Percentiles rank a stretch among this genome's conserved stretches.
Evolutionary conservation across 2,329 filamentous ascomycete species (phyloP).

Genomic region (Verticillium zaregamsianum): DNA sequence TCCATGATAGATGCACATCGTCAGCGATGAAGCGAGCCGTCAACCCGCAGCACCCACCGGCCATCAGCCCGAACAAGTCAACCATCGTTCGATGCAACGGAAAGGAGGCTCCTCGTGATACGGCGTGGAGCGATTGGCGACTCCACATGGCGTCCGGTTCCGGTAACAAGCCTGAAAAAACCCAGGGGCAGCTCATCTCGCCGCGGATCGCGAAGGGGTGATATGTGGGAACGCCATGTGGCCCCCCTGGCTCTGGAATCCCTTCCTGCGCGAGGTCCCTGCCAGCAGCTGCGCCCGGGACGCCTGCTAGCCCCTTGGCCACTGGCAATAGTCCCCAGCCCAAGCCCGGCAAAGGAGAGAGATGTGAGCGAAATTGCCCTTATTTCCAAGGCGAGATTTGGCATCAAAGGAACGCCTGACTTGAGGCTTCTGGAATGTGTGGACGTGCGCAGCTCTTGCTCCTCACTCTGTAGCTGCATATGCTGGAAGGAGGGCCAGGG

Average conservation of each 20-base stretch:
- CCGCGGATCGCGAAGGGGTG: conserved; percentile 1
- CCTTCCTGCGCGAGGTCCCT: background rate
- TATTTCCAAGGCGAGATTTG: conserved; percentile 4
- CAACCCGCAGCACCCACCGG: background rate
- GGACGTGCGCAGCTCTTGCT: background rate
- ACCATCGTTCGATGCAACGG: background rate
- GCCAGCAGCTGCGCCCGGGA: background rate
- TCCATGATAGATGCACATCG: background rate
- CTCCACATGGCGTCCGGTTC: background rate
- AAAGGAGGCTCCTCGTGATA: background rate
- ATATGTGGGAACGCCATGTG: background rate
- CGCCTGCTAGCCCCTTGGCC: background rate
- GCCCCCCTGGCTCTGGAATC: background rate
- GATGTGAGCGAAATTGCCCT: conserved; percentile 1
- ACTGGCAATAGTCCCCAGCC: background rate
- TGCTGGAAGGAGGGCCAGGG: background rate
- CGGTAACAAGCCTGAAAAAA: background rate
- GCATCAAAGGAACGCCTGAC: background rate
- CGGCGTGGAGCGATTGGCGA: background rate
- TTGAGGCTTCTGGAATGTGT: background rate
- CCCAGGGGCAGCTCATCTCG: background rate
- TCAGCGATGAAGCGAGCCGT: background rate
- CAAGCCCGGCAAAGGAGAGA: background rate
- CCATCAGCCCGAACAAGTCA: background rate
- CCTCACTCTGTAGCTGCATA: background rate